Percentiles rank a stretch among this genome's conserved stretches.
phyloP scores from a whole-genome alignment of 352 stramenopile genomes.

The Phytophthora pisi region DNA sequence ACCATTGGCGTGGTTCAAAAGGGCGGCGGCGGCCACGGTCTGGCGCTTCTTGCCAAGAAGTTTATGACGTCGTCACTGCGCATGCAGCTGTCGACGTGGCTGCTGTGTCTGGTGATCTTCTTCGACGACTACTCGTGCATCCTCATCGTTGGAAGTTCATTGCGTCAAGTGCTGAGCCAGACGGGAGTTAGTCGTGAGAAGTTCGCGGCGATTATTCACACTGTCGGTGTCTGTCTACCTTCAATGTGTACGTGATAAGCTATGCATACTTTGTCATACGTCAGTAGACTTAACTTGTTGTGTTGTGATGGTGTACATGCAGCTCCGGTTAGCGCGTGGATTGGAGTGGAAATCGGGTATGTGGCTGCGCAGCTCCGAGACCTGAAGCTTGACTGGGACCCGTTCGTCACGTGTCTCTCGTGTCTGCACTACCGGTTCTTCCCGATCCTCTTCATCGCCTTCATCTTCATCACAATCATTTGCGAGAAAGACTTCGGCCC shows the following conservation, averaged over 20 bases:
- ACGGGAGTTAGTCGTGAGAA: conserved; percentile 89
- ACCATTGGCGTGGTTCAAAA: conserved; percentile 91
- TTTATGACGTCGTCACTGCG: conserved; percentile 85
- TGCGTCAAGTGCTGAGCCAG: conserved; percentile 81
- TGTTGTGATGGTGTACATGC: background rate
- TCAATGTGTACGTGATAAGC: conserved; percentile 72
- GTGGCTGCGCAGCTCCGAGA: conserved; percentile 76
- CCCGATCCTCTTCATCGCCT: conserved; percentile 87
- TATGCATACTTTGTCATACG: background rate
- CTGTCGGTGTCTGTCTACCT: conserved; percentile 84
- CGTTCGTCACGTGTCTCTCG: conserved; percentile 86
- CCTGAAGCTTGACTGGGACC: conserved; percentile 85
- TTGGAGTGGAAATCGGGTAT: conserved; percentile 91
- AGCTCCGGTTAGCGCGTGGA: conserved; percentile 90
- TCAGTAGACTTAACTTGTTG: conserved; percentile 3
- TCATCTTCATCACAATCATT: conserved; percentile 92
- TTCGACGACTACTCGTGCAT: conserved; percentile 94
- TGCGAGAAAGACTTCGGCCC: conserved; percentile 88
- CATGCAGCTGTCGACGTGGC: conserved; percentile 86
- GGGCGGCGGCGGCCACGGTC: conserved; percentile 82
- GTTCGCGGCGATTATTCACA: conserved; percentile 91
- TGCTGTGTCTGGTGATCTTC: conserved; percentile 89
- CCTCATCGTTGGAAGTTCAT: conserved; percentile 89
- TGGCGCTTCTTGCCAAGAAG: conserved; percentile 80
- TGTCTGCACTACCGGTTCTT: conserved; percentile 90